Percentiles rank a stretch among this genome's conserved stretches.
phyloP scores from a whole-genome alignment of 2,329 filamentous ascomycete species.

The Claviceps purpurea region DNA sequence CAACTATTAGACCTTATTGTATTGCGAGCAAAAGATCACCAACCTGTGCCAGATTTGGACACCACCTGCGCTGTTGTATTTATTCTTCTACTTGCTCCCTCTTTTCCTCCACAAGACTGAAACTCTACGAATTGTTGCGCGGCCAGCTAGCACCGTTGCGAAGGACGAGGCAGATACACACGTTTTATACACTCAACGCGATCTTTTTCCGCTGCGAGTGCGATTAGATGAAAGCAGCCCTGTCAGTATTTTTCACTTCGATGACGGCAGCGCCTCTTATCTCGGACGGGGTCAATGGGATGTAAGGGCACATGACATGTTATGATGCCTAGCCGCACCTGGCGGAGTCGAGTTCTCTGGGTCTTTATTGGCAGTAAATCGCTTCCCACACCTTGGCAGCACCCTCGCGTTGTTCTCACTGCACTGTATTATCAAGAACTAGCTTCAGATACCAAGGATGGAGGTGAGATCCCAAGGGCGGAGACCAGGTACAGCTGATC shows the following conservation, averaged over 20 bases:
- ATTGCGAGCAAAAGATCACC: background rate
- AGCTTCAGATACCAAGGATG: background rate
- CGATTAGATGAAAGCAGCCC: background rate
- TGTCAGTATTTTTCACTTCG: background rate
- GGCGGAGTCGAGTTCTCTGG: conserved; percentile 1
- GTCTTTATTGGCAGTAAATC: conserved; percentile 4
- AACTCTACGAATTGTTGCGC: background rate
- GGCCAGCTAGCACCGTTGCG: background rate
- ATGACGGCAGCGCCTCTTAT: conserved; percentile 1
- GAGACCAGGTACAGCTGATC: background rate
- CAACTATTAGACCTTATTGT: background rate
- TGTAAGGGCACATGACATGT: background rate
- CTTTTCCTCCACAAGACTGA: background rate
- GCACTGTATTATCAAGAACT: background rate
- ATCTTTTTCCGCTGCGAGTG: background rate
- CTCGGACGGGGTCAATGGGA: background rate
- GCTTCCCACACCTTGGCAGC: conserved; percentile 1
- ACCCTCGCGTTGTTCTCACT: background rate
- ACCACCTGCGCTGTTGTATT: background rate
- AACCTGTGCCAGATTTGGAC: background rate
- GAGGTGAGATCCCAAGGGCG: too few relatives aligned
- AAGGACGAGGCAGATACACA: background rate
- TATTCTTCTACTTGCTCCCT: background rate
- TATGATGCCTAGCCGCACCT: background rate
- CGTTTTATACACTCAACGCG: background rate